Percentiles rank a stretch among this genome's conserved stretches.
These are phyloP conservation scores for Paecilomyces sp. DNA, from an alignment of 2,329 filamentous ascomycete species.

Conservation along the genomic window DNA sequence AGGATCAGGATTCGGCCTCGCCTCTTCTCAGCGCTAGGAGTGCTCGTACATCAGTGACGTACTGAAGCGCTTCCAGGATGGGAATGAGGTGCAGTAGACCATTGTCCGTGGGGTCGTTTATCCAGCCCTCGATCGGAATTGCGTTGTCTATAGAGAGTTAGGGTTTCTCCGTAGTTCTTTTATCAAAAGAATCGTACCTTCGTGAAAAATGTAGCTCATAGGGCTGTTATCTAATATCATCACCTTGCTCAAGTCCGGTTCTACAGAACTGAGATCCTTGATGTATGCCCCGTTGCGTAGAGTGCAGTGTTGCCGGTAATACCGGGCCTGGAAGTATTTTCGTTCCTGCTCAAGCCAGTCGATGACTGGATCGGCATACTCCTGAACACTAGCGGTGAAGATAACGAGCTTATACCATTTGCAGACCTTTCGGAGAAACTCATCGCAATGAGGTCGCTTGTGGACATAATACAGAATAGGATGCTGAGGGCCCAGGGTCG, in stretches of 20 bases:
- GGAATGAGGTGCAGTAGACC: constrained; percentile 90
- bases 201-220: constrained; percentile 96
- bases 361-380: constrained; percentile 97
- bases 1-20: constrained; percentile 44
- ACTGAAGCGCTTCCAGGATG: constrained; percentile 87
- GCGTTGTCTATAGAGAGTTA: constrained; percentile 68
- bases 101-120: constrained; percentile 95
- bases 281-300: constrained; percentile 94
- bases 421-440: constrained; percentile 87
- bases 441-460: constrained; percentile 93
- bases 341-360: constrained; percentile 96
- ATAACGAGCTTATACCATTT: constrained; percentile 98
- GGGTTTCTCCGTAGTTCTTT: background rate
- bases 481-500: constrained; percentile 72
- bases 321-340: constrained; percentile 89
- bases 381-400: constrained; percentile 95
- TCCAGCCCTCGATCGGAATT: constrained; percentile 98
- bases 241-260: constrained; percentile 93
- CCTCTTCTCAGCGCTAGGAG: constrained; percentile 82
- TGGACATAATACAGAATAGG: constrained; percentile 98
- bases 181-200: constrained; percentile 55
- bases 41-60: constrained; percentile 91
- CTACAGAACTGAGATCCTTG: constrained; percentile 92
- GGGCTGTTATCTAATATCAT: constrained; percentile 99
- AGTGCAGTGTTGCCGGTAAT: constrained; percentile 96